phyloP scores from a whole-genome alignment of 2,329 filamentous ascomycete species.

The Orbilia quercus region DNA sequence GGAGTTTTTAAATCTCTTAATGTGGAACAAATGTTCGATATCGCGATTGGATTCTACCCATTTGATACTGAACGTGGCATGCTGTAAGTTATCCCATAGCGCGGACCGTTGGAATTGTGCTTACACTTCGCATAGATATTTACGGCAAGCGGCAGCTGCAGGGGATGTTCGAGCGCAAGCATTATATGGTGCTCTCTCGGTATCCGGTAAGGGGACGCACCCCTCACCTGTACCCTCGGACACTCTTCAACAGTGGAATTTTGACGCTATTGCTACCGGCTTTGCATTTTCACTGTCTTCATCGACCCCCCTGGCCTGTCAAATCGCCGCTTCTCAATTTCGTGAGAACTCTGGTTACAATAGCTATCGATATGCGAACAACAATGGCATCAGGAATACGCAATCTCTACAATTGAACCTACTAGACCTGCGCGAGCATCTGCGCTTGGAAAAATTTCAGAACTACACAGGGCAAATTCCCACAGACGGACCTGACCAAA shows the following conservation, averaged over 20 bases:
- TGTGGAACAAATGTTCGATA: slow-evolving; percentile 42
- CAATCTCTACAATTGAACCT: slow-evolving; percentile 39
- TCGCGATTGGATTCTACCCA: slow-evolving; percentile 46
- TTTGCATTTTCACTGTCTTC: slow-evolving; percentile 14
- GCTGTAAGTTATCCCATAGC: slow-evolving; percentile 11
- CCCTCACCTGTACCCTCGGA: slow-evolving; percentile 17
- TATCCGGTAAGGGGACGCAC: background rate
- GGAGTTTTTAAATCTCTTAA: slow-evolving; percentile 34
- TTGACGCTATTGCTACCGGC: slow-evolving; percentile 41
- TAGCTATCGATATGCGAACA: slow-evolving; percentile 21
- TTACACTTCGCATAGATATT: slow-evolving; percentile 2
- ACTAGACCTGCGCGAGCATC: slow-evolving; percentile 19
- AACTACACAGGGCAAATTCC: slow-evolving; percentile 26
- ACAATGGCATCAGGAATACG: slow-evolving; percentile 18
- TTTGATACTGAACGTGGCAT: slow-evolving; percentile 37
- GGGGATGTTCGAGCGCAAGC: slow-evolving; percentile 49
- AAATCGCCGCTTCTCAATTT: slow-evolving; percentile 39
- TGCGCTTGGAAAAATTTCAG: slow-evolving; percentile 8
- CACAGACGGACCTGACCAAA: slow-evolving; percentile 30
- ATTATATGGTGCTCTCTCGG: slow-evolving; percentile 25
- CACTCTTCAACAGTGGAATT: slow-evolving; percentile 46
- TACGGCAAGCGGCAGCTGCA: slow-evolving; percentile 33
- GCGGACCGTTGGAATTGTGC: background rate
- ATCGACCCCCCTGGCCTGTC: background rate
- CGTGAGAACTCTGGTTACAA: slow-evolving; percentile 44